Evolutionary conservation across 202 grass and related monocot species (phyloP).

Genomic region (Cymbopogon flexuosus): DNA sequence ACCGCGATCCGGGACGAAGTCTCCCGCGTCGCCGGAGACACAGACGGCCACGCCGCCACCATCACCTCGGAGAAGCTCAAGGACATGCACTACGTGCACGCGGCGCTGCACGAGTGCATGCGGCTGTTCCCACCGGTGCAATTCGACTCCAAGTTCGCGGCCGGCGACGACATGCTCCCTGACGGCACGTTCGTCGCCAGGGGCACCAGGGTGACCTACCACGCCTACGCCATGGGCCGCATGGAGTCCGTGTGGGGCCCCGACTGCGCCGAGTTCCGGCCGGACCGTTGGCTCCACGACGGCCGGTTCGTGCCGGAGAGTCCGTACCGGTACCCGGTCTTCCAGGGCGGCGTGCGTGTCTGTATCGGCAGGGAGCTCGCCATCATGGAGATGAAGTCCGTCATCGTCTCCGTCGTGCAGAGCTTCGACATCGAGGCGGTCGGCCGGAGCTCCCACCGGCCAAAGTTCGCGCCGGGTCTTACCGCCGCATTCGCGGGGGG

Average conservation of each 20-base stretch:
- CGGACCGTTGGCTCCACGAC: constrained; percentile 56
- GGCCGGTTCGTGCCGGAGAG: constrained; percentile 48
- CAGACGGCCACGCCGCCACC: neutral
- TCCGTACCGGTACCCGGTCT: constrained; percentile 67
- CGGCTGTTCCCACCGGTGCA: constrained; percentile 90
- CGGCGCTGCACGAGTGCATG: constrained; percentile 74
- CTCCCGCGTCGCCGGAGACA: constrained; percentile 14
- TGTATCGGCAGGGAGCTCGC: constrained; percentile 79
- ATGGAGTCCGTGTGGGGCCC: constrained; percentile 70
- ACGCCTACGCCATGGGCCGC: constrained; percentile 84
- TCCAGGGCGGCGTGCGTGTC: constrained; percentile 71
- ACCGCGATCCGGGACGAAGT: constrained; percentile 58
- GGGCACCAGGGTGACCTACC: constrained; percentile 74
- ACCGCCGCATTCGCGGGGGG: constrained; percentile 57
- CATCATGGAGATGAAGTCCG: constrained; percentile 83
- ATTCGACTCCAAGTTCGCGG: constrained; percentile 86
- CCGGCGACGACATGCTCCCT: constrained; percentile 67
- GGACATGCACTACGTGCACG: constrained; percentile 77
- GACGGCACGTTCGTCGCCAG: constrained; percentile 59
- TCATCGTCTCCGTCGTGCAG: constrained; percentile 53
- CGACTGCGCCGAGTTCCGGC: constrained; percentile 62
- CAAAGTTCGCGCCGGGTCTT: constrained; percentile 61
- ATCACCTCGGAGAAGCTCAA: constrained; percentile 35
- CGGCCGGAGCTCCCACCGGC: constrained; percentile 34
- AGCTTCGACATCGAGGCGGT: constrained; percentile 60